Conservation (phyloP, 495 filamentous ascomycete species). For the Opeltia flavorubescens region DNA sequence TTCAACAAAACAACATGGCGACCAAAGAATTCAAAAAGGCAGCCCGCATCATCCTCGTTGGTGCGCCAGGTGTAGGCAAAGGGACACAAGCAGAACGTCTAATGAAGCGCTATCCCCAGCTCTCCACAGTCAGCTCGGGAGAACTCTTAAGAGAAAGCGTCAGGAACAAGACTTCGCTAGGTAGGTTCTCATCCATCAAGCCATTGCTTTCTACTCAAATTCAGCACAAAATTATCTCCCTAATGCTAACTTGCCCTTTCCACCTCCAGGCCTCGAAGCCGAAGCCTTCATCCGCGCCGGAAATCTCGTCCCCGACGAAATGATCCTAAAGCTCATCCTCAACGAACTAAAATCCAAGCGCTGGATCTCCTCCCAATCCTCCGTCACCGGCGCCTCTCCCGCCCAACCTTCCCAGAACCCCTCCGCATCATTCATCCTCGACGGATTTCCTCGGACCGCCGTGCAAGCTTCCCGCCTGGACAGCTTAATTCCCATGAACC, state of each 20-base stretch:
- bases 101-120: slow-evolving; percentile 69
- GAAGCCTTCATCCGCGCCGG: slow-evolving; percentile 79
- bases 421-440: slow-evolving; percentile 79
- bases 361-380: slow-evolving; percentile 49
- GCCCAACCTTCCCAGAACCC: slow-evolving; percentile 48
- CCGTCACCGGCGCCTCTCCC: slow-evolving; percentile 19
- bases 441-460: slow-evolving; percentile 88
- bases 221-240: neutral
- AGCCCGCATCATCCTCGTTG: slow-evolving; percentile 86
- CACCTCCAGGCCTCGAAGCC: slow-evolving; percentile 61
- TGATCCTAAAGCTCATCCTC: slow-evolving; percentile 87
- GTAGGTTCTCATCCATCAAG: slow-evolving; percentile 27
- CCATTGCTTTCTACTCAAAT: neutral
- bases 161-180: slow-evolving; percentile 68
- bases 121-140: slow-evolving; percentile 86
- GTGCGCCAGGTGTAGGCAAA: slow-evolving; percentile 86
- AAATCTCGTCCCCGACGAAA: slow-evolving; percentile 80
- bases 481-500: slow-evolving; percentile 73
- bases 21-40: slow-evolving; percentile 53
- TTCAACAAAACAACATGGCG: slow-evolving; percentile 10
- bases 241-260: neutral
- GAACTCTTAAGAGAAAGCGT: slow-evolving; percentile 90
- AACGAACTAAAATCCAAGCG: slow-evolving; percentile 77
- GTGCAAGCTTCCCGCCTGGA: slow-evolving; percentile 66
- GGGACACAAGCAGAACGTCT: slow-evolving; percentile 88